Conservation (phyloP, 192 early-diverging fungal species). For the Coemansia sp. region DNA sequence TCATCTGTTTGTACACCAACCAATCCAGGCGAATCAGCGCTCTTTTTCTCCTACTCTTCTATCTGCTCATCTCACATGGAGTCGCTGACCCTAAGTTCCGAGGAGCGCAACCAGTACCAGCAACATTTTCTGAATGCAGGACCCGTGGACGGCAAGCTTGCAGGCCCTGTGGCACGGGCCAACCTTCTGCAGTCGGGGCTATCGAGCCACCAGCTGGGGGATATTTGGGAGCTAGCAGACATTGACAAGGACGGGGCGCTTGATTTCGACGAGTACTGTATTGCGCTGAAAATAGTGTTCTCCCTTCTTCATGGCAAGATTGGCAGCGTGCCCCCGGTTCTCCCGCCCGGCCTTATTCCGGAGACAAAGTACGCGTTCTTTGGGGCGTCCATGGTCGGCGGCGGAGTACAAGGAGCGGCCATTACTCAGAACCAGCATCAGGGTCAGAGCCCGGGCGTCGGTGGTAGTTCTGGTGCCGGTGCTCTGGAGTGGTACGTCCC, state of each 20-base stretch:
- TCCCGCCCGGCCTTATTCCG: conserved; percentile 70
- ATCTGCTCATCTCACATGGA: conserved; percentile 20
- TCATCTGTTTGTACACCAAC: neutral
- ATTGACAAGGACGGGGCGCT: conserved; percentile 82
- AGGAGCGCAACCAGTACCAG: conserved; percentile 44
- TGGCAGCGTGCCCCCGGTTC: conserved; percentile 56
- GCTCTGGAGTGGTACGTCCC: conserved; percentile 55
- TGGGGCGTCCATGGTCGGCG: conserved; percentile 1
- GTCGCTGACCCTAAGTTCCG: conserved; percentile 28
- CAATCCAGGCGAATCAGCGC: neutral
- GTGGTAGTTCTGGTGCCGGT: conserved; percentile 18
- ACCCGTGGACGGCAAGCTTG: conserved; percentile 46
- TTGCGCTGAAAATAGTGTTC: conserved; percentile 78
- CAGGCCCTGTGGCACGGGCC: conserved; percentile 40
- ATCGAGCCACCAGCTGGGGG: conserved; percentile 46
- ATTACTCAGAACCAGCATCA: conserved; percentile 14
- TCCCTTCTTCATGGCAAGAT: conserved; percentile 61
- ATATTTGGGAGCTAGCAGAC: conserved; percentile 71
- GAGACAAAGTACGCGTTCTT: conserved; percentile 61
- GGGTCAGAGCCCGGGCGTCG: conserved; percentile 2
- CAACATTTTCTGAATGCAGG: conserved; percentile 46
- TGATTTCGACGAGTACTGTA: conserved; percentile 82
- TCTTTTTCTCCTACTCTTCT: conserved; percentile 1
- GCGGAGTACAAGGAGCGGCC: neutral
- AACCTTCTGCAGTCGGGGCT: conserved; percentile 55